Base-by-base conservation (phyloP, 2,329 filamentous ascomycete genomes). In the Diplodia corticola region DNA sequence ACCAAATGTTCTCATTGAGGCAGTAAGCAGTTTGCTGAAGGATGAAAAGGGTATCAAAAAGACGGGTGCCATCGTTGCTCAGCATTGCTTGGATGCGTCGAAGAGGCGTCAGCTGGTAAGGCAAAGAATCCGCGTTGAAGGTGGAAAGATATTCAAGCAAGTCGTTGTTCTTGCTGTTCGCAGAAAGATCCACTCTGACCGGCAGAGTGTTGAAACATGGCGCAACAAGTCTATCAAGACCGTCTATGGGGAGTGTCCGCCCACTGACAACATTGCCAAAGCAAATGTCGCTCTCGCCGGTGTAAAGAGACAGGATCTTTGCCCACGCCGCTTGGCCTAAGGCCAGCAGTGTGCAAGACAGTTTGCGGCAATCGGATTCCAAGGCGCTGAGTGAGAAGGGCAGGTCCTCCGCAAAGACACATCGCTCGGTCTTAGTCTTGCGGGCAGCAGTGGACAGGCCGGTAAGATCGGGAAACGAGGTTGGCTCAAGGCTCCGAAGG, bases 171-270 rank as follows among this genome's bases (percentile, higher is more conserved):
- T 82, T 83, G 0, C 76, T 79, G 1, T 75, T 75, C 2, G 74
- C 73, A 1, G 82, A 77, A 10, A 91, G 68, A 35, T 86, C 78
- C 17, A 87, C 78, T 28, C 92, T 85, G 1, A 93, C 74, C 0
- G 93, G 92, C 13, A 97, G 78, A 0, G 93, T 96, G 73, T 97
- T 97, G 82, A 97, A 97, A 75, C 92, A 96, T 0, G 93, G 93
- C 0, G 91, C 92, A n/a, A 96, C 86, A 5, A 97, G 84, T 4
- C 83, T 81, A 44, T 93, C 88, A 12, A 94, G 81, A 0, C 84
- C 85, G 5, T 89, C 84, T 2, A 93, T 76, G 0, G 86, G 79
- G 10, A 91, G 74, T 0, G 88, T 89, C 7, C 93, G 87, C 1
- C 93, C 93, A 72, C 88, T 93, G 65, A 94, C 85, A 2, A 97